Base-by-base conservation (phyloP, 768 basidiomycete species). In the Rhizopogon rudus region DNA sequence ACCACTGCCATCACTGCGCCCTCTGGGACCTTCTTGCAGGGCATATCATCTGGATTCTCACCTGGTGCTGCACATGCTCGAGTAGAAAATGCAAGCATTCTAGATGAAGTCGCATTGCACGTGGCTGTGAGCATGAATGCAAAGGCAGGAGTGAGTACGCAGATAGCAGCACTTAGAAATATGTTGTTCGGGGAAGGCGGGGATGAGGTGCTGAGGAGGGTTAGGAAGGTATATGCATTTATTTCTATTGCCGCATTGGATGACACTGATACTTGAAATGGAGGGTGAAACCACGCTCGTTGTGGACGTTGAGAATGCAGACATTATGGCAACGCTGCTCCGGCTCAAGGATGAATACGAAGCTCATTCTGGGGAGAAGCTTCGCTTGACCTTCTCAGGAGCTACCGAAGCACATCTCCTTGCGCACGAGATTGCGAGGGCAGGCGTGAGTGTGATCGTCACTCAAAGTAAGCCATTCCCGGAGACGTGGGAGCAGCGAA, bases 391-490 rank as follows among this genome's bases (percentile, higher is more conserved):
- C 22, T 83, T 87, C 61, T 73, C 76, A 44, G 82, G 84, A 37
- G 88, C 81, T 1, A 68, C 75, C 1, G 87, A 88, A 67, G 79
- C 82, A 2, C 82, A 83, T 67, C 71, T 88, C 22, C 68, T 93
- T 53, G 89, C 88, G 10, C 67, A 79, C 49, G 83, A 91, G 57
- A 80, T 93, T 51, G 80, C 87, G 69, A 60, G 62, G 65, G 85
- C 86, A 1, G 73, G 76, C 8, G 79, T 93, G 3, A 85, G 86
- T 40, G 87, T 93, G n/a, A 79, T 94, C 28, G 71, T 93, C 25
- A 74, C 79, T 0, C 80, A 81, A 5, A 67, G 82, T 0, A 72
- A 89, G 41, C 81, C 87, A 0, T 87, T 77, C 71, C 88, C 90
- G 0, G 59, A 54, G 3, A 69, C 68, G 3, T 93, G 91, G 91